Conservation (phyloP, 2,329 filamentous ascomycete genomes). For the Cladosporium sp. region DNA sequence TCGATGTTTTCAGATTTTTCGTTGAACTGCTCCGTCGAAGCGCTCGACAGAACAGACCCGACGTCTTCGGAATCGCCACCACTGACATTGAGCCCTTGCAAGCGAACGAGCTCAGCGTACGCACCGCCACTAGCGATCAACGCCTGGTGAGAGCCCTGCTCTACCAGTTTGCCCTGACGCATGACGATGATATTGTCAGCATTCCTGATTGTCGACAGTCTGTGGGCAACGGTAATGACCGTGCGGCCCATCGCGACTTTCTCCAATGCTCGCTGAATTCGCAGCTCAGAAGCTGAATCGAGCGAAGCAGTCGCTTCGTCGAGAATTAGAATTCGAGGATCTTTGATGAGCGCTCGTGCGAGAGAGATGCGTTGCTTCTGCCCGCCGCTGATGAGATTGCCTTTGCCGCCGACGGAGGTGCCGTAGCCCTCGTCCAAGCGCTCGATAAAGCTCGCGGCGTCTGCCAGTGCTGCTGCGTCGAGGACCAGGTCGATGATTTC, state of each 20-base stretch:
- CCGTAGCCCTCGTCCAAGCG: conserved; percentile 52
- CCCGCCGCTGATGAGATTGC: conserved; percentile 39
- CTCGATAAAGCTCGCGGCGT: conserved; percentile 50
- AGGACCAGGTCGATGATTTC: conserved; percentile 39
- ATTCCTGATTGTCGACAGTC: conserved; percentile 42
- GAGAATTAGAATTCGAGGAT: conserved; percentile 42
- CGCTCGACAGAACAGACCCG: not conserved
- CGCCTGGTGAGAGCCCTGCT: conserved; percentile 40
- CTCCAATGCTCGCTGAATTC: conserved; percentile 42
- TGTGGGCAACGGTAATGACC: conserved; percentile 45
- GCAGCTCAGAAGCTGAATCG: conserved; percentile 29
- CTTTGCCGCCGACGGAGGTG: conserved; percentile 48
- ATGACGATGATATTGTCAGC: conserved; percentile 47
- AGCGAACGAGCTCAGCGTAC: conserved; percentile 48
- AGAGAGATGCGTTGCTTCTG: conserved; percentile 47
- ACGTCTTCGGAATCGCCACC: not conserved
- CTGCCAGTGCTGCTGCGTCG: conserved; percentile 24
- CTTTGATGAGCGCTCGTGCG: conserved; percentile 43
- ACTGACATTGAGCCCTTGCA: conserved; percentile 45
- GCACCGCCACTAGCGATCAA: conserved; percentile 26
- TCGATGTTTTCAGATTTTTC: not conserved
- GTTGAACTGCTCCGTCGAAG: not conserved
- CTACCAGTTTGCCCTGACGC: conserved; percentile 40
- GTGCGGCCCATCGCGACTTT: conserved; percentile 37
- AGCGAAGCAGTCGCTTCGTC: conserved; percentile 46